Conservation (phyloP, 441 rosid genomes). For the Kokia cookei region DNA sequence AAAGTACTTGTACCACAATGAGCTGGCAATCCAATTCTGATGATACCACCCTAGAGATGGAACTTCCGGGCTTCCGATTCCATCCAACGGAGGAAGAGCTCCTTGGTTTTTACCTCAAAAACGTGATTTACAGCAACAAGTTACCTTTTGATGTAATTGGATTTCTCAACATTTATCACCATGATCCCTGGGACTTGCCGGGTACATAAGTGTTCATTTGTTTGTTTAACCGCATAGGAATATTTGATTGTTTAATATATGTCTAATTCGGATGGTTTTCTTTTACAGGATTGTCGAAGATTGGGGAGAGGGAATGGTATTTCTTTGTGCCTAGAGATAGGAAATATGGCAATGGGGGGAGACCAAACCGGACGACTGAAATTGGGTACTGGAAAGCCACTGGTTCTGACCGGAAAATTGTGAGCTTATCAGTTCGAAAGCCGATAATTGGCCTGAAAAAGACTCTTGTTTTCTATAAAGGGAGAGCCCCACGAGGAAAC, state of each 20-base stretch:
- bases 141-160: constrained; percentile 52
- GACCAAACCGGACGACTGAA: constrained; percentile 84
- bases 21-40: constrained; percentile 13
- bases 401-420: constrained; percentile 80
- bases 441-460: constrained; percentile 71
- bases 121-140: constrained; percentile 50
- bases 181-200: constrained; percentile 85
- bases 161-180: constrained; percentile 64
- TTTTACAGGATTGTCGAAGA: constrained; percentile 51
- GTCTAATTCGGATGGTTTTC: background rate
- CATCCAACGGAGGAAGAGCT: constrained; percentile 95
- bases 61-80: constrained; percentile 92
- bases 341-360: constrained; percentile 80
- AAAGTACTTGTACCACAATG: background rate
- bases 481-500: constrained; percentile 81
- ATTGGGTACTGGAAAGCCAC: constrained; percentile 98
- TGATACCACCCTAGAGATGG: constrained; percentile 28
- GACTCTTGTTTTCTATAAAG: constrained; percentile 88
- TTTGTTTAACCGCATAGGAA: background rate
- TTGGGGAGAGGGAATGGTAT: constrained; percentile 95
- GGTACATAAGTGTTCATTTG: constrained; percentile 26
- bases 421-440: constrained; percentile 61
- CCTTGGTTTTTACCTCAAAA: constrained; percentile 79
- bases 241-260: background rate
- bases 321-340: constrained; percentile 92